Percentiles rank a stretch among this genome's conserved stretches.
Evolutionary conservation across 176 grass and related monocot genomes (phyloP).

Genomic region (Microstegium vimineum): DNA sequence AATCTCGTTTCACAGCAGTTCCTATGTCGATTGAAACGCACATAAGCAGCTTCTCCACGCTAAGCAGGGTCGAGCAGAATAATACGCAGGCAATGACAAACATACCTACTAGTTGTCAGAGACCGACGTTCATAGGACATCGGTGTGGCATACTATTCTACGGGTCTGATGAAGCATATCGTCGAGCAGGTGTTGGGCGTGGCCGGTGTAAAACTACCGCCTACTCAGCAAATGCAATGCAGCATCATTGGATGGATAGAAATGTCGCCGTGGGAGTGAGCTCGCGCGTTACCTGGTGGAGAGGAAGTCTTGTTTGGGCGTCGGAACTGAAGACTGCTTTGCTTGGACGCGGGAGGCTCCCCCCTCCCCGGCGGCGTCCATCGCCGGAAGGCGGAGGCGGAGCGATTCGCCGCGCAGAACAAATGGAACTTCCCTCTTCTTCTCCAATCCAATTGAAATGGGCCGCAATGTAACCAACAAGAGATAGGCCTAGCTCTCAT

Average conservation of each 20-base stretch:
- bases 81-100: background rate
- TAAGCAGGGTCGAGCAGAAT: background rate
- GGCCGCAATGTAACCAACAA: background rate
- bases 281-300: background rate
- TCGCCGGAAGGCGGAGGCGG: background rate
- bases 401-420: background rate
- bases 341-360: background rate
- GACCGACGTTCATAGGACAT: background rate
- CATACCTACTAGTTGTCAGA: background rate
- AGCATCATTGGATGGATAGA: background rate
- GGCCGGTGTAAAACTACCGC: background rate
- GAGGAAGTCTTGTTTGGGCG: background rate
- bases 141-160: background rate
- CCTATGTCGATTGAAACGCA: background rate
- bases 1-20: background rate
- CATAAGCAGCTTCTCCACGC: background rate
- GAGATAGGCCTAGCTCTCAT: background rate
- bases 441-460: background rate
- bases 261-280: background rate
- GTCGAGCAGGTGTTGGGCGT: conserved; percentile 27
- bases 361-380: background rate
- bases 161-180: background rate
- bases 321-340: background rate
- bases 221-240: background rate
- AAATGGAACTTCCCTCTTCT: background rate